Conservation (phyloP, 2,329 filamentous ascomycete genomes). For the Calcarisporium arbuscula region DNA sequence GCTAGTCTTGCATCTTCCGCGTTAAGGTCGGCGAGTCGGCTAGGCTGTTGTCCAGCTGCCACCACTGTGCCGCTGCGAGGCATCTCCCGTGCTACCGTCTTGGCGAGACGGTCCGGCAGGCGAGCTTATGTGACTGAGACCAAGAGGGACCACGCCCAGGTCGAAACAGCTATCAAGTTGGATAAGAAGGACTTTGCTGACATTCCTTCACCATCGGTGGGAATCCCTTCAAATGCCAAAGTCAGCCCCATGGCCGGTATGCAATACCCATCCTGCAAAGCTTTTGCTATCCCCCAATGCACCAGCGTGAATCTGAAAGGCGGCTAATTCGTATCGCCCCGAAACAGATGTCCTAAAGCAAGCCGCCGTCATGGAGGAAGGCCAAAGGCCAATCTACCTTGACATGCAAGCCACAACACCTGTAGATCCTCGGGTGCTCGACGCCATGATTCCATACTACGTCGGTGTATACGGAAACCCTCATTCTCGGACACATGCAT, state of each 20-base stretch:
- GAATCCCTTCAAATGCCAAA: constrained; percentile 31
- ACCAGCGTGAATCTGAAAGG: neutral
- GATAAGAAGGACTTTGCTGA: constrained; percentile 78
- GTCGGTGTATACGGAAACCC: constrained; percentile 94
- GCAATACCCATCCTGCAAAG: constrained; percentile 9
- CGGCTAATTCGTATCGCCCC: constrained; percentile 9
- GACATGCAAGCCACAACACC: constrained; percentile 98
- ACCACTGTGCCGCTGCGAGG: constrained; percentile 19
- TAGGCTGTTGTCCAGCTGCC: constrained; percentile 36
- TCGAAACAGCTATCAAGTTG: constrained; percentile 79
- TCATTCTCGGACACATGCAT: constrained; percentile 93
- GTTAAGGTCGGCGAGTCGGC: constrained; percentile 67
- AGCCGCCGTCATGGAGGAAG: constrained; percentile 87
- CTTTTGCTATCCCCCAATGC: constrained; percentile 1
- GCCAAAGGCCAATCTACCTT: constrained; percentile 89
- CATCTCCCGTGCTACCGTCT: constrained; percentile 21
- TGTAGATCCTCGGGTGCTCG: constrained; percentile 86
- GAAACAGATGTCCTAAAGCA: constrained; percentile 72
- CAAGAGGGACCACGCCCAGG: constrained; percentile 71
- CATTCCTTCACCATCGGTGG: constrained; percentile 29
- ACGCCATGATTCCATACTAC: constrained; percentile 93
- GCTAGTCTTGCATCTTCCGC: constrained; percentile 60
- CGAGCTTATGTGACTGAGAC: constrained; percentile 81
- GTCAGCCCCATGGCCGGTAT: constrained; percentile 70
- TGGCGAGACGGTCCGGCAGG: constrained; percentile 23